Percentiles rank a stretch among this genome's conserved stretches.
Evolutionary conservation across 306 rosid species (phyloP).

Genomic region (Cercis canadensis): DNA sequence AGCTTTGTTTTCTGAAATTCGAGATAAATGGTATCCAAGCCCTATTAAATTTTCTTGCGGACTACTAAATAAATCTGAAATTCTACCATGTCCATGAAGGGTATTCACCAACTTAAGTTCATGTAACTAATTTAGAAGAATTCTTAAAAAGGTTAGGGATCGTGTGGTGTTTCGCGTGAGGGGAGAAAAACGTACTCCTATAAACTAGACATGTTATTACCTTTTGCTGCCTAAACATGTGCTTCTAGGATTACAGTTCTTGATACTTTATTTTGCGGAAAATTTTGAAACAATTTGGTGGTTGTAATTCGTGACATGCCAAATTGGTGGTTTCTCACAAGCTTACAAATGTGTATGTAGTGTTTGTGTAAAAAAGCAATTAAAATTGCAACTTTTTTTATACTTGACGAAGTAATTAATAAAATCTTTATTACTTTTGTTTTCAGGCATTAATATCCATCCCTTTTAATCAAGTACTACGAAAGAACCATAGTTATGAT

Average conservation of each 20-base stretch:
- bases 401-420: no score
- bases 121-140: slow-evolving; percentile 29
- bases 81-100: no score
- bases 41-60: no score
- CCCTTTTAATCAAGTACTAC: no score
- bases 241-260: slow-evolving; percentile 27
- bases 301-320: slow-evolving; percentile 40
- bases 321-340: slow-evolving; percentile 42
- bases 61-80: no score
- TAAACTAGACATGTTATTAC: slow-evolving; percentile 57
- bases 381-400: no score
- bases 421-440: no score
- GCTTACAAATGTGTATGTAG: slow-evolving; percentile 15
- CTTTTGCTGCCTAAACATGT: slow-evolving; percentile 52
- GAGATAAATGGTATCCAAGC: no score
- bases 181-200: slow-evolving; percentile 44
- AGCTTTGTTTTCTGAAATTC: background rate
- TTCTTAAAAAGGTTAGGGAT: slow-evolving; percentile 43
- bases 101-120: background rate
- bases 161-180: slow-evolving; percentile 46
- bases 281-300: slow-evolving; percentile 37
- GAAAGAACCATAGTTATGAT: no score
- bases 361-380: no score
- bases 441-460: no score
- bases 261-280: slow-evolving; percentile 44